phyloP scores from a whole-genome alignment of 768 basidiomycete genomes.

The Paxillus rubicundulus region DNA sequence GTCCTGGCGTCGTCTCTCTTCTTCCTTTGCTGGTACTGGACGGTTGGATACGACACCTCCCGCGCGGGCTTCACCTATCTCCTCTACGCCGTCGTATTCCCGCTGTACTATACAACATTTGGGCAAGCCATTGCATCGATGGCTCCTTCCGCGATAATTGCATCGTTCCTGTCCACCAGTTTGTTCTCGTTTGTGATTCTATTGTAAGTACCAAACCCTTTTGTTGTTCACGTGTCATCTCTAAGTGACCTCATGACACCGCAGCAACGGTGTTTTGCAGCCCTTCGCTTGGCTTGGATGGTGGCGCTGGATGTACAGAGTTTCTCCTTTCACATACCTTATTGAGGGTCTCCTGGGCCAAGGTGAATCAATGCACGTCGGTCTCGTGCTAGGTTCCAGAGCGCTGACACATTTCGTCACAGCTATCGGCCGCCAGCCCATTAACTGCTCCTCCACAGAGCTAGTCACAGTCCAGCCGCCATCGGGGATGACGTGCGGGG shows the following conservation, averaged over 20 bases:
- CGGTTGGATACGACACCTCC: conserved; percentile 37
- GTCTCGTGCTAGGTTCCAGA: neutral
- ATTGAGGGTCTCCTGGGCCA: conserved; percentile 41
- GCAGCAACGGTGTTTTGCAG: conserved; percentile 49
- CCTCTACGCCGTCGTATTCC: conserved; percentile 35
- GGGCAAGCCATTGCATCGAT: conserved; percentile 42
- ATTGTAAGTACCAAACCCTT: conserved; percentile 36
- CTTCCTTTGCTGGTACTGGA: conserved; percentile 51
- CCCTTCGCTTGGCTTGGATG: conserved; percentile 36
- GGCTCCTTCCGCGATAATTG: conserved; percentile 41
- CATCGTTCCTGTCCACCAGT: conserved; percentile 37
- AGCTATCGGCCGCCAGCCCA: conserved; percentile 42
- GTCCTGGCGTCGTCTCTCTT: conserved; percentile 38
- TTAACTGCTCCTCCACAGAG: conserved; percentile 54
- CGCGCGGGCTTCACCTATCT: conserved; percentile 43
- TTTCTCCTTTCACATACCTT: conserved; percentile 53
- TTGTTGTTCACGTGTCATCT: neutral
- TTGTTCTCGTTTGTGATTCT: conserved; percentile 41
- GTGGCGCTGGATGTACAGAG: conserved; percentile 37
- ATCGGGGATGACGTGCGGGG: conserved; percentile 47
- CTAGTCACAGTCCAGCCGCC: conserved; percentile 53
- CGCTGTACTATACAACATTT: conserved; percentile 46
- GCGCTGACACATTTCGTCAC: conserved; percentile 17
- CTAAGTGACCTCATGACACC: neutral
- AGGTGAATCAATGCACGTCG: conserved; percentile 5